These are phyloP conservation scores for Rhodamnia rubescens DNA, from an alignment of 345 rosid species.

Conservation along the genomic window DNA sequence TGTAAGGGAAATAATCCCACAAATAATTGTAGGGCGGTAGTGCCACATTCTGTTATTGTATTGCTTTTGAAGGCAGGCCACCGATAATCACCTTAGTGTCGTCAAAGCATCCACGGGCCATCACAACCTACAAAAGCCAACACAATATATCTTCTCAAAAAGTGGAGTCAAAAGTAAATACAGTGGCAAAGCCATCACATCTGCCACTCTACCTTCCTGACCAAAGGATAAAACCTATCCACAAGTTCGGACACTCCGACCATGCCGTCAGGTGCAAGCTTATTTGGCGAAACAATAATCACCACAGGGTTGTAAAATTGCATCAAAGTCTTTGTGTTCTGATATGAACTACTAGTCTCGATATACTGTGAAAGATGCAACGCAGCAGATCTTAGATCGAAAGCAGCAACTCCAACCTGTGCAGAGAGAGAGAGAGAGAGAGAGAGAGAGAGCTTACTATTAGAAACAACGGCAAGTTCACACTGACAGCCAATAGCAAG, in stretches of 20 bases:
- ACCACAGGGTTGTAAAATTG: constrained; percentile 80
- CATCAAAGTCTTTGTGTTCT: constrained; percentile 75
- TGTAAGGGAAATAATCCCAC: background rate
- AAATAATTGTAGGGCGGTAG: background rate
- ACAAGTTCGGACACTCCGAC: constrained; percentile 85
- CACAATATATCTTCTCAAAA: background rate
- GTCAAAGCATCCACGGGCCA: constrained; percentile 88
- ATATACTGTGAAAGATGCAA: constrained; percentile 92
- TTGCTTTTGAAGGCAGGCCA: background rate
- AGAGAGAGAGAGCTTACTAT: background rate
- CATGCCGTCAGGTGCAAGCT: constrained; percentile 78
- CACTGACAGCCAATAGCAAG: background rate
- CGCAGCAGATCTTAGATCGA: constrained; percentile 82
- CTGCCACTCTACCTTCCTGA: constrained; percentile 52
- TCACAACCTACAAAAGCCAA: constrained; percentile 45
- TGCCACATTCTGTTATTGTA: background rate
- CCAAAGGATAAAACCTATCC: constrained; percentile 48
- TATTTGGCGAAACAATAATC: constrained; percentile 76
- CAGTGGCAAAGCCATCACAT: background rate
- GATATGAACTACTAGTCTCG: constrained; percentile 92
- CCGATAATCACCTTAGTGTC: constrained; percentile 69
- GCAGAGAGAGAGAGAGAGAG: background rate
- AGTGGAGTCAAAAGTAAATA: background rate
- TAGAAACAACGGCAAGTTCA: background rate
- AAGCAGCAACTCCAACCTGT: constrained; percentile 95